A percentile compares a stretch with the other conserved stretches of the same genome.
phyloP scores from a whole-genome alignment of 306 rosid species.

The Prunus fruticosa region DNA sequence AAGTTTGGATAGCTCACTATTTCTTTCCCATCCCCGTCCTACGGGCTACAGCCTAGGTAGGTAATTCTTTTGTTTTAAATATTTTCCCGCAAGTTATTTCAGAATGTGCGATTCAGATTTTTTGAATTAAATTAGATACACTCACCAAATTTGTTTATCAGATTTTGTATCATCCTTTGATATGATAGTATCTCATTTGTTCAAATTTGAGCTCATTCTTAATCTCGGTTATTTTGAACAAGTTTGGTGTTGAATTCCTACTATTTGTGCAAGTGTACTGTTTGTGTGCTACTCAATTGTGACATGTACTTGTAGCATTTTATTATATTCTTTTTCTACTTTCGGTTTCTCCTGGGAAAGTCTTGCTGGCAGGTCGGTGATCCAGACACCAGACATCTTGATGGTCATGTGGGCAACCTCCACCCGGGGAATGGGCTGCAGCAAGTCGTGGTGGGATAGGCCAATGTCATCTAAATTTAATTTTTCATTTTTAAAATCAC shows the following conservation, averaged over 20 bases:
- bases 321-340: neutral
- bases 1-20: neutral
- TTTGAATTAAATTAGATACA: too few relatives aligned
- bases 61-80: neutral
- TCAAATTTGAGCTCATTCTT: too few relatives aligned
- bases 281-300: neutral
- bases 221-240: too few relatives aligned
- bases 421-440: neutral
- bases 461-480: neutral
- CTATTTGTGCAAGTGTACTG: neutral
- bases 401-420: neutral
- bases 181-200: too few relatives aligned
- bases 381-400: neutral
- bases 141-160: too few relatives aligned
- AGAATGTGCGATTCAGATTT: neutral
- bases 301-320: neutral
- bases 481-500: neutral
- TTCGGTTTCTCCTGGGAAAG: neutral
- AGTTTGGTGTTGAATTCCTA: neutral
- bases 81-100: neutral
- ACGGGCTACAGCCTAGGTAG: neutral
- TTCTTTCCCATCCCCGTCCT: neutral
- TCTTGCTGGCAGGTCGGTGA: slow-evolving; percentile 1
- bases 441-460: neutral
- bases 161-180: too few relatives aligned